These are phyloP conservation scores for Leccinum angustisporum DNA, from an alignment of 1,284 basidiomycete species.

Conservation along the genomic window DNA sequence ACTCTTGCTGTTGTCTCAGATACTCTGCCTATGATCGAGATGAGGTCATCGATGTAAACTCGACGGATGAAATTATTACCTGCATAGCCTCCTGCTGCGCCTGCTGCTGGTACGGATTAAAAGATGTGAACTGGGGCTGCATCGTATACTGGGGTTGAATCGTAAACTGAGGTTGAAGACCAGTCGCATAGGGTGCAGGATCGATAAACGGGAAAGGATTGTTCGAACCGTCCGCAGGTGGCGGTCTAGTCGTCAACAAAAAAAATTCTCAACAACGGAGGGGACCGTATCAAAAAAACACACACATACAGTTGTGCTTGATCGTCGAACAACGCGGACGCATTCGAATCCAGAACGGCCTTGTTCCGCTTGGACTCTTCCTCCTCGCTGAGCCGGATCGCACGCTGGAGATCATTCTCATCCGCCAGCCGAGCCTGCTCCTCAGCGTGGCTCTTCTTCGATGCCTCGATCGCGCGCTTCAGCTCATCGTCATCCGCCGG, in stretches of 20 bases:
- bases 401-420: conserved; percentile 79
- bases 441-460: conserved; percentile 74
- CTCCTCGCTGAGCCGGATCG: conserved; percentile 83
- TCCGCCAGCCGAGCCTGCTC: conserved; percentile 67
- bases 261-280: conserved; percentile 10
- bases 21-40: conserved; percentile 55
- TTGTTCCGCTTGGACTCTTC: conserved; percentile 76
- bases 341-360: conserved; percentile 75
- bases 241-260: conserved; percentile 26
- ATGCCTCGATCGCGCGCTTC: conserved; percentile 81
- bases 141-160: conserved; percentile 61
- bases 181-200: conserved; percentile 55
- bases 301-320: conserved; percentile 64
- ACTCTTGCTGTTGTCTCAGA: conserved; percentile 70
- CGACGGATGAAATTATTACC: conserved; percentile 30
- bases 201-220: conserved; percentile 73
- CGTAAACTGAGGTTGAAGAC: conserved; percentile 76
- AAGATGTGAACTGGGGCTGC: conserved; percentile 77
- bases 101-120: conserved; percentile 96
- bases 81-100: conserved; percentile 84
- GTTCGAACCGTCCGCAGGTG: conserved; percentile 37
- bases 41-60: conserved; percentile 7
- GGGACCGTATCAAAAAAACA: neutral
- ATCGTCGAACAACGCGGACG: conserved; percentile 84
- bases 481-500: conserved; percentile 73